Percentiles rank a stretch among this genome's conserved stretches.
These are phyloP conservation scores for Murraya koenigii DNA, from an alignment of 345 rosid genomes.

Conservation along the genomic window DNA sequence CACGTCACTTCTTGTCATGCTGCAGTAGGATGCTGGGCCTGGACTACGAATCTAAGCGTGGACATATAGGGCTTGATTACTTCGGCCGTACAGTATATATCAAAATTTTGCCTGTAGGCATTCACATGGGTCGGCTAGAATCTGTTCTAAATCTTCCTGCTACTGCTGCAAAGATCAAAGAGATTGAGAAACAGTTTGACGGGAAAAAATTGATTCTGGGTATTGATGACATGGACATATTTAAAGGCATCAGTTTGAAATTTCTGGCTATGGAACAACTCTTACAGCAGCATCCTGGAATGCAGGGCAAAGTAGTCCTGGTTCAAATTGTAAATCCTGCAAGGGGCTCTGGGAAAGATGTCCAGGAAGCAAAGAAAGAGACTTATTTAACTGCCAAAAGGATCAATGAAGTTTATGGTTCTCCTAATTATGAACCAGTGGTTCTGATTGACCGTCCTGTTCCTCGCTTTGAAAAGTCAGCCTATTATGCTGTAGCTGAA, in stretches of 20 bases:
- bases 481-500: slow-evolving; percentile 76
- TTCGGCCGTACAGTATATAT: slow-evolving; percentile 76
- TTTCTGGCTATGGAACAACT: slow-evolving; percentile 68
- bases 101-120: slow-evolving; percentile 71
- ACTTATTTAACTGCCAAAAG: slow-evolving; percentile 55
- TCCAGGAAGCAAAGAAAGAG: slow-evolving; percentile 70
- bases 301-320: slow-evolving; percentile 66
- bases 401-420: slow-evolving; percentile 62
- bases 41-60: slow-evolving; percentile 81
- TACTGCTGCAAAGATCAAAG: slow-evolving; percentile 56
- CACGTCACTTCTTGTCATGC: slow-evolving; percentile 74
- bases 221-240: slow-evolving; percentile 84
- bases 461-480: slow-evolving; percentile 75
- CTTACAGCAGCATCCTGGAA: slow-evolving; percentile 47
- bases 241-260: slow-evolving; percentile 77
- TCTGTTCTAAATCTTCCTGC: slow-evolving; percentile 61
- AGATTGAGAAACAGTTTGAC: slow-evolving; percentile 51
- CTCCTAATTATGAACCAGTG: slow-evolving; percentile 57
- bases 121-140: slow-evolving; percentile 74
- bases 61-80: slow-evolving; percentile 81
- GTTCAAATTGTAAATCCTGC: slow-evolving; percentile 85
- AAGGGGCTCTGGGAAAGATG: slow-evolving; percentile 67
- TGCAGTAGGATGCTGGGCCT: slow-evolving; percentile 88
- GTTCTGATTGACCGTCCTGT: slow-evolving; percentile 66
- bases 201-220: slow-evolving; percentile 73